These are phyloP conservation scores for Thermothielavioides terrestris DNA, from an alignment of 495 filamentous ascomycete species.

Conservation along the genomic window DNA sequence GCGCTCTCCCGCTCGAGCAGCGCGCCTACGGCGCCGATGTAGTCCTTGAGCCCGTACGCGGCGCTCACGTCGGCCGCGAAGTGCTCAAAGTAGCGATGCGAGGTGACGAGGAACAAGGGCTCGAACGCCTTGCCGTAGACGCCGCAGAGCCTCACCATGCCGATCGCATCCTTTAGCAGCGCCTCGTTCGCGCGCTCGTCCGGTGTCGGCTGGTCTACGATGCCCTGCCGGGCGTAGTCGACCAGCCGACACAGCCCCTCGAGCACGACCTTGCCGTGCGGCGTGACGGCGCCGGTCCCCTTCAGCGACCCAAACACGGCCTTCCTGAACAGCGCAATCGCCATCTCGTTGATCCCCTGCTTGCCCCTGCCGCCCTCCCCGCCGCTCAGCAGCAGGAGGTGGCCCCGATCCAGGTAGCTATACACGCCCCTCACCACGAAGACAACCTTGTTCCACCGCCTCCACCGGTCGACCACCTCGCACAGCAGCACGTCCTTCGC, in stretches of 20 bases:
- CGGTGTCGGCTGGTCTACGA: too few species aligned
- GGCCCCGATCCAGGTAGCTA: slow-evolving; percentile 86
- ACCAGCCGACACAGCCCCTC: slow-evolving; percentile 70
- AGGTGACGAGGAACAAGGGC: slow-evolving; percentile 57
- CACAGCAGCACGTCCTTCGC: slow-evolving; percentile 46
- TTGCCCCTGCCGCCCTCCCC: slow-evolving; percentile 32
- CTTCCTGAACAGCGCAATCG: slow-evolving; percentile 49
- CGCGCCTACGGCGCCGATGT: slow-evolving; percentile 55
- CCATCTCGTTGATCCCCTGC: slow-evolving; percentile 48
- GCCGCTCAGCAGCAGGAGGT: slow-evolving; percentile 46
- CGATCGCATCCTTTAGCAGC: slow-evolving; percentile 61
- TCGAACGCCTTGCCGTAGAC: slow-evolving; percentile 76
- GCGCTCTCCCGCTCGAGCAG: slow-evolving; percentile 62
- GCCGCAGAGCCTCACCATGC: slow-evolving; percentile 71
- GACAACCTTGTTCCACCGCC: slow-evolving; percentile 67
- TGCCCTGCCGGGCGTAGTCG: slow-evolving; percentile 56
- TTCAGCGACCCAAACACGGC: slow-evolving; percentile 42
- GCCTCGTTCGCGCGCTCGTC: slow-evolving; percentile 41
- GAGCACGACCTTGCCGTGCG: slow-evolving; percentile 50
- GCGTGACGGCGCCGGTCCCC: background rate
- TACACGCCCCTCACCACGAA: slow-evolving; percentile 76
- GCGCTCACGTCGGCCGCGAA: slow-evolving; percentile 57
- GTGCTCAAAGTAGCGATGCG: slow-evolving; percentile 51
- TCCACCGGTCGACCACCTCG: slow-evolving; percentile 62
- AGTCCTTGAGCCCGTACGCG: slow-evolving; percentile 52